Percentiles rank a stretch among this genome's conserved stretches.
Evolutionary conservation across 345 rosid species (phyloP).

Genomic region (Camelina hispida): DNA sequence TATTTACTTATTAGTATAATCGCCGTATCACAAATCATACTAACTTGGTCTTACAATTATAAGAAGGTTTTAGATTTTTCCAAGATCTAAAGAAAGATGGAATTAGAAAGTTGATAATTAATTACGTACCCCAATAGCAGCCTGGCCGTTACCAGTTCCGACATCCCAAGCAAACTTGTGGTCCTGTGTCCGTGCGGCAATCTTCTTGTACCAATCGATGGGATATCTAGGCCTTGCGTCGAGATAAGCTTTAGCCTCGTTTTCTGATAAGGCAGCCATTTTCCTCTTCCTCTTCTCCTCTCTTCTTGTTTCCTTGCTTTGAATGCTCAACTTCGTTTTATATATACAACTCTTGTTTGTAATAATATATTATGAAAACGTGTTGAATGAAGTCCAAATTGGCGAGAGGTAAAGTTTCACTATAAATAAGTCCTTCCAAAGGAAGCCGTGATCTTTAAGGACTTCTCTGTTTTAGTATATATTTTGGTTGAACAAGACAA

Average conservation of each 20-base stretch:
- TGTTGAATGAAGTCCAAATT: conserved; percentile 27
- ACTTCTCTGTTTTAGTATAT: not conserved
- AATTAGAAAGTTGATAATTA: not conserved
- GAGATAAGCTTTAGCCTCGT: conserved; percentile 39
- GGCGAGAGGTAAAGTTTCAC: conserved; percentile 31
- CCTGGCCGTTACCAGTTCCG: conserved; percentile 44
- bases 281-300: not conserved
- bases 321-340: too few species aligned
- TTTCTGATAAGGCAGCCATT: conserved; percentile 44
- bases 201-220: conserved; percentile 37
- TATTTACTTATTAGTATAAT: not conserved
- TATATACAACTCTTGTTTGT: not conserved
- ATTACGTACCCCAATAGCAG: conserved; percentile 45
- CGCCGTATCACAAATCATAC: conserved; percentile 6
- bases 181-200: conserved; percentile 31
- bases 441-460: not conserved
- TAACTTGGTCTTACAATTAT: not conserved
- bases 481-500: not conserved
- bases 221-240: conserved; percentile 46
- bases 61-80: not conserved
- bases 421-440: not conserved
- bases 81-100: not conserved
- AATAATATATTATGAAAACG: not conserved
- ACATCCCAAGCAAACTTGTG: conserved; percentile 44
- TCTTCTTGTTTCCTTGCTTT: not conserved